These are phyloP conservation scores for Conoideocrella luteorostrata DNA, from an alignment of 2,329 filamentous ascomycete genomes.

Conservation along the genomic window DNA sequence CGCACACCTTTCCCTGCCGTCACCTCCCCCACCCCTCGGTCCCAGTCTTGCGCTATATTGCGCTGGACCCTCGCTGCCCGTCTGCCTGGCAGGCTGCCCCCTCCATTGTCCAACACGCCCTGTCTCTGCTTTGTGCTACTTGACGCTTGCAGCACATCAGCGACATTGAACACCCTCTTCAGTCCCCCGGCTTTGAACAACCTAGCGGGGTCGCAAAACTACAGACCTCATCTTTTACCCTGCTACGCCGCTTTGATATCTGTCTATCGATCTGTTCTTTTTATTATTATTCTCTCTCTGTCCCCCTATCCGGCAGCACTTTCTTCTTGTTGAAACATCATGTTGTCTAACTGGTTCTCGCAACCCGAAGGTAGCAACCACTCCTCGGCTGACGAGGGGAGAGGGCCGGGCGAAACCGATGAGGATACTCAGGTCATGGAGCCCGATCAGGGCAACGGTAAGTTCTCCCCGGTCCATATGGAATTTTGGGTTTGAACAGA, in stretches of 20 bases:
- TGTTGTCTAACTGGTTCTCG: slow-evolving; percentile 38
- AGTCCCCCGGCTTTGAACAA: neutral
- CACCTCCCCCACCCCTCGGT: neutral
- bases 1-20: neutral
- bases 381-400: slow-evolving; percentile 52
- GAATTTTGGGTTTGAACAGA: too few relatives aligned
- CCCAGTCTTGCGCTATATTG: too few relatives aligned
- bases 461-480: slow-evolving; percentile 24
- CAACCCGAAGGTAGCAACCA: slow-evolving; percentile 38
- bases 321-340: slow-evolving; percentile 16
- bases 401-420: slow-evolving; percentile 31
- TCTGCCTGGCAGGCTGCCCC: neutral
- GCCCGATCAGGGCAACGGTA: slow-evolving; percentile 90
- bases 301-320: slow-evolving; percentile 9
- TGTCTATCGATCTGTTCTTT: neutral
- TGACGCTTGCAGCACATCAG: neutral
- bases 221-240: too few relatives aligned
- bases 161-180: neutral
- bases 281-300: neutral
- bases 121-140: neutral
- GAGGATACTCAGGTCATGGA: slow-evolving; percentile 81
- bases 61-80: neutral
- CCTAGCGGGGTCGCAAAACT: too few relatives aligned
- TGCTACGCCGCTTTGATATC: too few relatives aligned
- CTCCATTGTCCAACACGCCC: neutral